Evolutionary conservation across 2,329 filamentous ascomycete genomes (phyloP).

Genomic region (Fulvia fulva): DNA sequence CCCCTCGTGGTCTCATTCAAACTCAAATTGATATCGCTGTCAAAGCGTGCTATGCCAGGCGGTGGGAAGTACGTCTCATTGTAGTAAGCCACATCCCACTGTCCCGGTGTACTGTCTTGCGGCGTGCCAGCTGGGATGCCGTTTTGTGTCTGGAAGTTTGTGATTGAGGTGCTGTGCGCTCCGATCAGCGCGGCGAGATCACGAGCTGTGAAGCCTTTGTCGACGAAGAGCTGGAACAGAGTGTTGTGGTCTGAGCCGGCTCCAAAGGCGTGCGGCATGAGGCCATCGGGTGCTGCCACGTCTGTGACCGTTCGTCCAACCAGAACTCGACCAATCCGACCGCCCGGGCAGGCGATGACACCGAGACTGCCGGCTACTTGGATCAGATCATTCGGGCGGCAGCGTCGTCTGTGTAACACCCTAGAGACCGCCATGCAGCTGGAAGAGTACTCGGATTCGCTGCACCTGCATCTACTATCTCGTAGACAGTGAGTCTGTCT

Average conservation of each 20-base stretch:
- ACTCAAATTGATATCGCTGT: conserved; percentile 32
- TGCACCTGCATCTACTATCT: conserved; percentile 6
- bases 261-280: conserved; percentile 44
- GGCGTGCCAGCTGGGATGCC: conserved; percentile 34
- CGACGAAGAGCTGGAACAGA: conserved; percentile 46
- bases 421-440: conserved; percentile 21
- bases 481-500: conserved; percentile 28
- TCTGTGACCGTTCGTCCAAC: conserved; percentile 48
- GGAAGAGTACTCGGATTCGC: conserved; percentile 12
- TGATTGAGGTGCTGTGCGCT: conserved; percentile 50
- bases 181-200: conserved; percentile 55
- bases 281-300: conserved; percentile 39
- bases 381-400: conserved; percentile 43
- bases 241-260: conserved; percentile 35
- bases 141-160: conserved; percentile 35
- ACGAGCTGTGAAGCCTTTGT: conserved; percentile 49
- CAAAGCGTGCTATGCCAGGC: conserved; percentile 28
- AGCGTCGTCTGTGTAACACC: conserved; percentile 23
- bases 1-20: conserved; percentile 16
- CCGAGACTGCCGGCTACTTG: conserved; percentile 48
- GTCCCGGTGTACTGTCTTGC: conserved; percentile 48
- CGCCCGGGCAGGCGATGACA: conserved; percentile 50
- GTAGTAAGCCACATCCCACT: conserved; percentile 53
- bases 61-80: conserved; percentile 29
- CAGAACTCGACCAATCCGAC: conserved; percentile 49